These are phyloP conservation scores for Aspergillus udagawae DNA, from an alignment of 2,329 filamentous ascomycete species.

Conservation along the genomic window DNA sequence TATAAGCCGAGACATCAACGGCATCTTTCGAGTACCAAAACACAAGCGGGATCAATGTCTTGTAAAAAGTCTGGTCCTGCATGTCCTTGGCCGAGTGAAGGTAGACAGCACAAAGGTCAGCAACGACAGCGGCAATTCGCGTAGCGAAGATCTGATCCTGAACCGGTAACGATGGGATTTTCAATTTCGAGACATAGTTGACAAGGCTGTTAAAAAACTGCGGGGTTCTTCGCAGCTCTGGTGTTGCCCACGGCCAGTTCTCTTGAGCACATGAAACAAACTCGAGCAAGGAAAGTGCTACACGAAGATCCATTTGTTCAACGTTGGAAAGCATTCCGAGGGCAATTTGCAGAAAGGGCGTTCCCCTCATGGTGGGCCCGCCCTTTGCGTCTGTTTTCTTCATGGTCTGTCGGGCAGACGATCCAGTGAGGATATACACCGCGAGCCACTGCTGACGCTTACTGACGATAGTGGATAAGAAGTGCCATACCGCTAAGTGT, in stretches of 20 bases:
- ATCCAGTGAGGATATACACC: constrained; percentile 84
- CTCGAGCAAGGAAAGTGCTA: constrained; percentile 72
- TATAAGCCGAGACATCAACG: constrained; percentile 76
- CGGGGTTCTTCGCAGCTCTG: constrained; percentile 69
- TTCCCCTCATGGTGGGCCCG: constrained; percentile 47
- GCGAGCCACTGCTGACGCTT: constrained; percentile 96
- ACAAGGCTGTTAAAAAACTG: constrained; percentile 70
- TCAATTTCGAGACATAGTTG: constrained; percentile 61
- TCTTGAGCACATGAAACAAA: constrained; percentile 88
- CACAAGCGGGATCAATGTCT: constrained; percentile 68
- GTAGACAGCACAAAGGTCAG: constrained; percentile 86
- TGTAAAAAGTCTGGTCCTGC: constrained; percentile 64
- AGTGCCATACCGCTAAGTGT: constrained; percentile 71
- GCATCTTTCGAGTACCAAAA: constrained; percentile 77
- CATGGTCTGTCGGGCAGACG: constrained; percentile 72
- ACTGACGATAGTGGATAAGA: constrained; percentile 80
- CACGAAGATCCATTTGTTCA: constrained; percentile 57
- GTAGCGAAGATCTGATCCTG: constrained; percentile 55
- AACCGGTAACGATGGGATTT: constrained; percentile 49
- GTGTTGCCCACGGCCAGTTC: constrained; percentile 92
- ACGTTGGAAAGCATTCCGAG: constrained; percentile 67
- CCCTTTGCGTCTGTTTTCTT: constrained; percentile 48
- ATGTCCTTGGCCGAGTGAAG: constrained; percentile 79
- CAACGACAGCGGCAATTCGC: constrained; percentile 73
- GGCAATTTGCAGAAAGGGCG: constrained; percentile 71